Conservation (phyloP, 2,329 filamentous ascomycete species). For the Scedosporium apiospermum region DNA sequence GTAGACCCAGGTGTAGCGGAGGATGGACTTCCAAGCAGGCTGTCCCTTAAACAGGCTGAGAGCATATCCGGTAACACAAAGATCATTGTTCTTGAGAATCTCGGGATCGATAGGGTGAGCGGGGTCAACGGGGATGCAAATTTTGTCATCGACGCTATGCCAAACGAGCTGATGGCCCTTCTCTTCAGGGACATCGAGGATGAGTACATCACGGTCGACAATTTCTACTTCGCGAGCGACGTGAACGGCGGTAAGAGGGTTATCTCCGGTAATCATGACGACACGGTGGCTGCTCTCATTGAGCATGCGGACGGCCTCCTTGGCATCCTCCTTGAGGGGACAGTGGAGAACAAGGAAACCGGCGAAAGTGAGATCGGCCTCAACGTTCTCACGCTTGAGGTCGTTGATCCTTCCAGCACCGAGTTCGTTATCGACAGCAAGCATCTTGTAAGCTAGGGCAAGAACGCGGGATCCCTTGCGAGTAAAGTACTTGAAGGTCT, state of each 20-base stretch:
- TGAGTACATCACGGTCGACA: slow-evolving; percentile 88
- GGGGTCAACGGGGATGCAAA: slow-evolving; percentile 77
- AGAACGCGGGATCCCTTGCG: slow-evolving; percentile 91
- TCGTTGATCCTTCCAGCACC: slow-evolving; percentile 83
- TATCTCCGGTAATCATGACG: slow-evolving; percentile 99
- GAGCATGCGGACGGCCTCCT: slow-evolving; percentile 88
- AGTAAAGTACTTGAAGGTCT: slow-evolving; percentile 97
- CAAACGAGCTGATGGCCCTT: slow-evolving; percentile 81
- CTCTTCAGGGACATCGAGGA: slow-evolving; percentile 89
- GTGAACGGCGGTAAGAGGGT: slow-evolving; percentile 91
- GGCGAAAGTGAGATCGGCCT: slow-evolving; percentile 76
- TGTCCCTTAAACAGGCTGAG: slow-evolving; percentile 81
- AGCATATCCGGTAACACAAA: slow-evolving; percentile 93
- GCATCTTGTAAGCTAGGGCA: slow-evolving; percentile 86
- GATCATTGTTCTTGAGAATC: slow-evolving; percentile 77
- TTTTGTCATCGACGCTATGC: slow-evolving; percentile 88
- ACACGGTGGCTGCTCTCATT: slow-evolving; percentile 98
- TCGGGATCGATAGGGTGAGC: slow-evolving; percentile 69
- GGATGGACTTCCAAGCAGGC: slow-evolving; percentile 61
- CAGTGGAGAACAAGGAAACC: slow-evolving; percentile 94
- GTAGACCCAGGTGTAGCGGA: slow-evolving; percentile 94
- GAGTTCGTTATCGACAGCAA: slow-evolving; percentile 72
- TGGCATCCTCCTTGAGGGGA: slow-evolving; percentile 91
- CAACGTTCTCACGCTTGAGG: slow-evolving; percentile 85
- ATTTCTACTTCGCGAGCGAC: slow-evolving; percentile 95